Base-by-base conservation (phyloP, 2,329 filamentous ascomycete genomes). In the Emmonsiellopsis sp. region DNA sequence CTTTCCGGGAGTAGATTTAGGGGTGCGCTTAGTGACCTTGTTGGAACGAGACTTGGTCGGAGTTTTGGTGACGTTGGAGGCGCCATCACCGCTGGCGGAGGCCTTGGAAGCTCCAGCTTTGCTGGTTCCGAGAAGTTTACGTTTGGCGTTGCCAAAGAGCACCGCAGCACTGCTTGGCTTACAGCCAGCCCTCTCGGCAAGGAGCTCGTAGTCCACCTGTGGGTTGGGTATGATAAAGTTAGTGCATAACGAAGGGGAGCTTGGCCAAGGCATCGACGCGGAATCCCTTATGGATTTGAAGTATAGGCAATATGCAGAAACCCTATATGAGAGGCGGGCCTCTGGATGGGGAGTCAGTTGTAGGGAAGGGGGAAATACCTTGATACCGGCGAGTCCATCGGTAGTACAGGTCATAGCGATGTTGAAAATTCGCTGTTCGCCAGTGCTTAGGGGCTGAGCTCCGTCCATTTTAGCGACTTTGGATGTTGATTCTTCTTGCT, bases 191-290 rank as follows among this genome's bases (percentile, higher is more conserved):
- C 59, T 61, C 9, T 57, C 52, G 20, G 72, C 70, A 8, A 76
- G 57, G 26, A 65, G 70, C 0, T 65, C 60, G 54, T 65, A 69
- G 59, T 76, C 71, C 30, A 73, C 54, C 71, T 73, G 54, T 10
- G 30, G 8, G 10, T 35, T 49, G 16, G 10, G 40, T 15, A n/a
- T 15, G 10, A 15, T 49, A 7, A n/a, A 35, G 11, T 49, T 49
- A 49, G 35, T 20, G n/a, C 35, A 49, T 49, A 40, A 20, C 10
- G 31, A 40, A 31, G 20, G 20, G 20, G 20, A 26, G 49, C 31
- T 35, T 20, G 45, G 15, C 16, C 52, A 32, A 51, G 5, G 47
- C 30, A 20, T 54, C 15, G 20, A 40, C 5, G 7, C 13, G 13
- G 46, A 40, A 40, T 26, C 20, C 20, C 3, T 26, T 26, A 26